Base-by-base conservation (phyloP, 352 stramenopile genomes). In the Discostella stelligera region DNA sequence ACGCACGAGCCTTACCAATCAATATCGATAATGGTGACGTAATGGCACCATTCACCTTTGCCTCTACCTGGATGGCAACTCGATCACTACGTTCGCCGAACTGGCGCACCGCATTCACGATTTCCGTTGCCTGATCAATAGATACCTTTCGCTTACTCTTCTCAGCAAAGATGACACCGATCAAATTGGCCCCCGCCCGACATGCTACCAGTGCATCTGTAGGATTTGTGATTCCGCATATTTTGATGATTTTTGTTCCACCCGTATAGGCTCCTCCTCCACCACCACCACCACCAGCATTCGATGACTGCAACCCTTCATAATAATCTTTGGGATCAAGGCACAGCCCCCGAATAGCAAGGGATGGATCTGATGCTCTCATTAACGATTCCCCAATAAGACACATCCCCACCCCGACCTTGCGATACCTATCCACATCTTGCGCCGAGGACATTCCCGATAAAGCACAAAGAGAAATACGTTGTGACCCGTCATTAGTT, bases 381-480 rank as follows among this genome's bases (percentile, higher is more conserved):
- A 99, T 99, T 18, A 99, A 91, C 52, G 94, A 97, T 89, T 99
- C 97, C 39, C 97, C 97, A 70, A 99, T 96, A 20, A 99, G 91
- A 73, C 98, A 91, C 86, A 92, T 93, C 16, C 79, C 80, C 11
- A 95, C 92, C 21, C 94, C 95, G 2, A 81, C 75, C 32, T 83
- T 50, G 20, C 88, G 74, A 78, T 97, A 98, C 54, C 92, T 77
- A 77, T 97, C 73, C 0, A 98, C 95, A 77, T 99, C 96, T 20
- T 92, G 87, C 18, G 94, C 91, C 13, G 89, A 95, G 49, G 95
- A 96, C 89, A 99, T 98, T 25, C 96, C 97, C 53, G 95, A 98
- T n/a, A 99, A 85, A 20, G 96, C 94, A 75, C 97, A 95, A 0
- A 99, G 66, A 1, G 90, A 91, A 59, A 98, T 90, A 71, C 79